Conservation (phyloP, 768 basidiomycete species). For the Termitomyces sp. region DNA sequence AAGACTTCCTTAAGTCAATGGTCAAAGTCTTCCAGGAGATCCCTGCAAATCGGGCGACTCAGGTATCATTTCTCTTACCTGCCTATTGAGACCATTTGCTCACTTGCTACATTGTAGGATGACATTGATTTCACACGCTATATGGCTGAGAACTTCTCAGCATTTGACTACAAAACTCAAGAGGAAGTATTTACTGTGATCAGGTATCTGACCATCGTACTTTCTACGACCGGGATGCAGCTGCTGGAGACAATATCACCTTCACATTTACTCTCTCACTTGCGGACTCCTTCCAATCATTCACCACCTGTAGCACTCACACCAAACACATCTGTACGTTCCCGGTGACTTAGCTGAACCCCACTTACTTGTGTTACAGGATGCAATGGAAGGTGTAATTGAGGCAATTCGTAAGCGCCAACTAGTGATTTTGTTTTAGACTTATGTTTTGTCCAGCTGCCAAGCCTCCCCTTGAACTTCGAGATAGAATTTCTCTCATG, state of each 20-base stretch:
- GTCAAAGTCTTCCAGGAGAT: constrained; percentile 81
- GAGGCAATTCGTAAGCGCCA: constrained; percentile 7
- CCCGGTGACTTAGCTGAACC: not conserved
- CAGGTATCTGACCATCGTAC: constrained; percentile 68
- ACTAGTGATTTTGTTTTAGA: not conserved
- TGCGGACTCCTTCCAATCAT: constrained; percentile 36
- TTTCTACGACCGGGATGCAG: constrained; percentile 81
- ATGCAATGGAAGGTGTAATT: constrained; percentile 20
- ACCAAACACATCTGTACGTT: constrained; percentile 13
- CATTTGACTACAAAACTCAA: constrained; percentile 92
- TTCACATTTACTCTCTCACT: constrained; percentile 61
- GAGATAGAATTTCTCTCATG: constrained; percentile 36
- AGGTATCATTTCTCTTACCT: constrained; percentile 33
- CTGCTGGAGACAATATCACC: constrained; percentile 74
- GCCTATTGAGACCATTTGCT: not conserved
- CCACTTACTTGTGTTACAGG: constrained; percentile 5
- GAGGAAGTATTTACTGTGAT: constrained; percentile 90
- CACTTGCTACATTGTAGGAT: constrained; percentile 40
- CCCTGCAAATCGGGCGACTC: constrained; percentile 50
- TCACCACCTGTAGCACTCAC: constrained; percentile 1
- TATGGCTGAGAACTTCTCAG: constrained; percentile 91
- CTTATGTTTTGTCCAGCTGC: constrained; percentile 5
- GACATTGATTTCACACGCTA: constrained; percentile 87
- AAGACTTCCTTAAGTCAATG: constrained; percentile 85
- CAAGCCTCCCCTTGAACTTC: constrained; percentile 8